Conservation (phyloP, 2,329 filamentous ascomycete genomes). For the Colletotrichum sp. region DNA sequence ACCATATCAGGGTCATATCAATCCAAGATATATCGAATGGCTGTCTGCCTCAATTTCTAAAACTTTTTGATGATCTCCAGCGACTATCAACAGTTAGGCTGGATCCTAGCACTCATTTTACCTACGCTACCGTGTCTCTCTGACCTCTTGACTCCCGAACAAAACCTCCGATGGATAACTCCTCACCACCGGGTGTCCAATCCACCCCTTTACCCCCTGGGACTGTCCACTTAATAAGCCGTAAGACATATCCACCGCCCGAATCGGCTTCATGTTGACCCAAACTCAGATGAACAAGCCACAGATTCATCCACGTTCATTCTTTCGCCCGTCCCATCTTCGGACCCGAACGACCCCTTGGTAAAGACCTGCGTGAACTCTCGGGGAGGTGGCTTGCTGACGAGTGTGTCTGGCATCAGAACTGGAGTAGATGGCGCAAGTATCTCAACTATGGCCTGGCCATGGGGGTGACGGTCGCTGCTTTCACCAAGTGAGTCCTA, state of each 20-base stretch:
- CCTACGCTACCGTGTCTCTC: not conserved
- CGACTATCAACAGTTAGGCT: not conserved
- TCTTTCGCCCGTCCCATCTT: conserved; percentile 13
- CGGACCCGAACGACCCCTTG: conserved; percentile 34
- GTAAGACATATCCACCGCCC: not conserved
- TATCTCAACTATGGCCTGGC: conserved; percentile 30
- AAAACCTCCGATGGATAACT: not conserved
- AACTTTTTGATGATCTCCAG: not conserved
- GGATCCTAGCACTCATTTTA: not conserved
- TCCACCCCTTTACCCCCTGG: not conserved
- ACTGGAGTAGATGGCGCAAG: conserved; percentile 33
- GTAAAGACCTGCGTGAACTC: conserved; percentile 19
- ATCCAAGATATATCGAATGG: not conserved
- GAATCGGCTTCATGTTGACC: not conserved
- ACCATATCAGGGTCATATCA: not conserved
- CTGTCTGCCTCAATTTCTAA: not conserved
- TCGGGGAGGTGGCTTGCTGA: not conserved
- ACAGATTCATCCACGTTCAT: not conserved
- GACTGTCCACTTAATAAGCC: conserved; percentile 2
- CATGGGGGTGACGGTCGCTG: conserved; percentile 28
- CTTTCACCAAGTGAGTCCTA: conserved; percentile 27
- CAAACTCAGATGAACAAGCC: not conserved
- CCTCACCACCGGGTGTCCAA: not conserved
- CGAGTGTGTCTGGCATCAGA: conserved; percentile 20
- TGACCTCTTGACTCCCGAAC: not conserved